phyloP scores from a whole-genome alignment of 331 rosid species.

The Phaseolus coccineus region DNA sequence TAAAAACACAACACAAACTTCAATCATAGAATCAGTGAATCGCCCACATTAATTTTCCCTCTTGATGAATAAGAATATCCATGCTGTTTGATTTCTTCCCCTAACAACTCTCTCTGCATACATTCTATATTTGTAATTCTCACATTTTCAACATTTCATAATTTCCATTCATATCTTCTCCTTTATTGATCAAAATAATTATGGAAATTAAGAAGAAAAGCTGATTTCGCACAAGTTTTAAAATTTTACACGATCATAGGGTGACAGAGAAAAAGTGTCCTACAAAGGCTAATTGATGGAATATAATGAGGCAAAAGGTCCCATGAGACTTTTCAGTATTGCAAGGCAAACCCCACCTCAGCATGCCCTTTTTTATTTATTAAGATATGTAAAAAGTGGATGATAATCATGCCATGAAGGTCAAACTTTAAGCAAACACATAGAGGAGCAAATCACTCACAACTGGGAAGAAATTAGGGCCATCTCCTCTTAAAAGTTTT shows the following conservation, averaged over 20 bases:
- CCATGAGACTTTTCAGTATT: slow-evolving; percentile 64
- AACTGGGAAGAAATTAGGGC: slow-evolving; percentile 64
- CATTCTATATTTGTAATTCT: neutral
- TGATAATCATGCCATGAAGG: slow-evolving; percentile 80
- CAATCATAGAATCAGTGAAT: neutral
- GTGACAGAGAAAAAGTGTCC: slow-evolving; percentile 48
- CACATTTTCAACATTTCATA: neutral
- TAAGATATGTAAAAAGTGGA: slow-evolving; percentile 48
- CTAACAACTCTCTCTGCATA: neutral
- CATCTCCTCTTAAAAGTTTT: slow-evolving; percentile 58
- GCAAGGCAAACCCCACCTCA: slow-evolving; percentile 74
- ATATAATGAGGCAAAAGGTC: slow-evolving; percentile 74
- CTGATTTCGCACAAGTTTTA: slow-evolving; percentile 43
- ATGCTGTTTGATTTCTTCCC: too few relatives aligned
- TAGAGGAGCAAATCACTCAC: slow-evolving; percentile 63
- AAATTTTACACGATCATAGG: slow-evolving; percentile 42
- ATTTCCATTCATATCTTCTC: neutral
- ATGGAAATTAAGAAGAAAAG: slow-evolving; percentile 40
- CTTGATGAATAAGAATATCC: too few relatives aligned
- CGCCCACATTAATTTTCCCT: neutral
- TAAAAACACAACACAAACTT: neutral
- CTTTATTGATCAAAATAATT: neutral
- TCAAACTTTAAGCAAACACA: slow-evolving; percentile 91
- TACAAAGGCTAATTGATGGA: slow-evolving; percentile 75
- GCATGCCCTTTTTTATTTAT: slow-evolving; percentile 50